Percentiles rank a stretch among this genome's conserved stretches.
These are phyloP conservation scores for Aspergillus fumigatus DNA, from an alignment of 2,329 filamentous ascomycete genomes.

Conservation along the genomic window DNA sequence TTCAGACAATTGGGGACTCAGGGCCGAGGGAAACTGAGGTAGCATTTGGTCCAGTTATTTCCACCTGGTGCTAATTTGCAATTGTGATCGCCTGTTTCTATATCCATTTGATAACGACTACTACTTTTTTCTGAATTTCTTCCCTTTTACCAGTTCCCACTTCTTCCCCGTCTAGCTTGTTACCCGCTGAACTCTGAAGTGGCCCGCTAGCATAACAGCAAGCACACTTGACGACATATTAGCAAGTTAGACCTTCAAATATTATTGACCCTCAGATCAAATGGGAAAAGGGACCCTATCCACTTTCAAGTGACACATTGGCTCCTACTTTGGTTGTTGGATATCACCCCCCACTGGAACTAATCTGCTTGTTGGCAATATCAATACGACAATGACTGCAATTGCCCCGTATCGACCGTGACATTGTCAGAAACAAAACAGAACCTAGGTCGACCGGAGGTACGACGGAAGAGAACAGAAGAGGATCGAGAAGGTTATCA, in stretches of 20 bases:
- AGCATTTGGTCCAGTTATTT: background rate
- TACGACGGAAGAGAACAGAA: background rate
- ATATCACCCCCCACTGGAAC: background rate
- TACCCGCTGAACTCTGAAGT: background rate
- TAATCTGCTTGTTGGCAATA: background rate
- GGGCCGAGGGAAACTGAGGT: background rate
- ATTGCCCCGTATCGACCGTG: background rate
- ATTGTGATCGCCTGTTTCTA: background rate
- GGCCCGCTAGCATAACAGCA: background rate
- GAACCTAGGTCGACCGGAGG: background rate
- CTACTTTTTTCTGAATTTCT: background rate
- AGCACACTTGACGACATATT: background rate
- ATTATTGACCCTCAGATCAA: background rate
- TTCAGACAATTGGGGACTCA: background rate
- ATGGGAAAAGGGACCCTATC: background rate
- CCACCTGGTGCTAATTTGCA: background rate
- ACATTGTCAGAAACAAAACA: background rate
- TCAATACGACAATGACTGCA: background rate
- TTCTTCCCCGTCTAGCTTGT: background rate
- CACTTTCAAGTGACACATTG: background rate
- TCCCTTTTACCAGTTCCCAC: background rate
- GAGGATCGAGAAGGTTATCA: background rate
- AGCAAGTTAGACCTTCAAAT: background rate
- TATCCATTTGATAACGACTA: background rate
- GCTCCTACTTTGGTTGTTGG: background rate